Base-by-base conservation (phyloP, 192 early-diverging fungal species). In the Linnemannia hyalina region DNA sequence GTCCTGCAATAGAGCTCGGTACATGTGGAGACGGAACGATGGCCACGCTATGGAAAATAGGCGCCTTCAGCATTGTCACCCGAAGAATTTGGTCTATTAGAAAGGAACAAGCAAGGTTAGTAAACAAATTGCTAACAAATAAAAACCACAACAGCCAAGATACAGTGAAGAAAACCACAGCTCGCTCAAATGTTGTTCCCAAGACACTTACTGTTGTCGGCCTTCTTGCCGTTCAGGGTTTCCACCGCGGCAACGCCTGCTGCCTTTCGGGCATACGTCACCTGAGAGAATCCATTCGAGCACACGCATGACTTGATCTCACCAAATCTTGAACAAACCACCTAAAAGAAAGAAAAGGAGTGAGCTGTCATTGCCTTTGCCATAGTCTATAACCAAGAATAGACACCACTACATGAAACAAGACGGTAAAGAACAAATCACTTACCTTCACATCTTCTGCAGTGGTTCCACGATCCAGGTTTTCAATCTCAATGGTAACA, bases 401-500 rank as follows among this genome's bases (percentile, higher is more conserved):
- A 6, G 20, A n/a, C 20, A 71, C 16, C 22, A 26, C 70, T 41
- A 1, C 7, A 77, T 18, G 3, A 52, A 22, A 16, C 20, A 68
- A 44, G 15, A 46, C 23, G 36, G n/a, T n/a, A 68, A 57, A 8
- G 8, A 23, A 36, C 47, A 57, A 36, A 46, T 3, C 32, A 54
- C 29, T 22, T 74, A 81, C 84, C 80, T 86, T 80, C 6, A 86
- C 84, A 78, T 86, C 84, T 41, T 86, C 84, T 40, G 84, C 70
- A 13, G 84, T 86, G 0, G 84, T 86, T 80, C 68, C 84, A n/a
- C 75, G 80, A 38, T 86, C 84, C 75, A 86, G 52, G 49, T 86
- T 86, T 20, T 86, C 80, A 47, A 86, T 86, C 36, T 86, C 79
- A 36, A 86, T 78, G 20, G 84, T 86, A 18, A 65, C 84, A 8